Evolutionary conservation across 2,329 filamentous ascomycete species (phyloP).

Genomic region (Aspergillus sp.): DNA sequence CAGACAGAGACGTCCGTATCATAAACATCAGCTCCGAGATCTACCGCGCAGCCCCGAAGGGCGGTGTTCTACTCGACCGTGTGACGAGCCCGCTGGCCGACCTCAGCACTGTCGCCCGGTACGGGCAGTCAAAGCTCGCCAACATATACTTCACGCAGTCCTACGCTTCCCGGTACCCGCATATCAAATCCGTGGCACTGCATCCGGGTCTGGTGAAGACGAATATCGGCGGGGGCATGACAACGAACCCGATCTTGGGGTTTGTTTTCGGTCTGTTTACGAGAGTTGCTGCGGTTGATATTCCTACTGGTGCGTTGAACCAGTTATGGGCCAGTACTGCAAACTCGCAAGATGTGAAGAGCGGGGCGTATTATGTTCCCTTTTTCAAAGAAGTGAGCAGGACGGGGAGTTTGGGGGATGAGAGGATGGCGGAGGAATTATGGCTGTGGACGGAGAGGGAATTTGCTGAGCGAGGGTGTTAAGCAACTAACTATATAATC

Average conservation of each 20-base stretch:
- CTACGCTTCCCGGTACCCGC: slow-evolving; percentile 45
- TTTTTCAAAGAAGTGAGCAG: slow-evolving; percentile 16
- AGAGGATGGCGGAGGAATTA: neutral
- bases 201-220: slow-evolving; percentile 53
- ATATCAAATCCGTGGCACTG: slow-evolving; percentile 44
- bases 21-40: neutral
- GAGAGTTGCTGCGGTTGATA: neutral
- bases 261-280: neutral
- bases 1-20: neutral
- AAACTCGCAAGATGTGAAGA: slow-evolving; percentile 29
- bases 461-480: neutral
- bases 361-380: slow-evolving; percentile 46
- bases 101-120: slow-evolving; percentile 37
- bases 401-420: neutral
- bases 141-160: slow-evolving; percentile 49
- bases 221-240: slow-evolving; percentile 12
- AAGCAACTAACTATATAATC: no score
- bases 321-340: slow-evolving; percentile 4
- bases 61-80: neutral
- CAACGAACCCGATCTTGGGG: neutral
- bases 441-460: neutral
- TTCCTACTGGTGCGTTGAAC: neutral
- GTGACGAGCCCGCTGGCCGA: slow-evolving; percentile 29
- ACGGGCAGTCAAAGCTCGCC: slow-evolving; percentile 52
- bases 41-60: neutral